A percentile compares a stretch with the other conserved stretches of the same genome.
These are phyloP conservation scores for Colletotrichum musicola DNA, from an alignment of 2,329 filamentous ascomycete species.

Conservation along the genomic window DNA sequence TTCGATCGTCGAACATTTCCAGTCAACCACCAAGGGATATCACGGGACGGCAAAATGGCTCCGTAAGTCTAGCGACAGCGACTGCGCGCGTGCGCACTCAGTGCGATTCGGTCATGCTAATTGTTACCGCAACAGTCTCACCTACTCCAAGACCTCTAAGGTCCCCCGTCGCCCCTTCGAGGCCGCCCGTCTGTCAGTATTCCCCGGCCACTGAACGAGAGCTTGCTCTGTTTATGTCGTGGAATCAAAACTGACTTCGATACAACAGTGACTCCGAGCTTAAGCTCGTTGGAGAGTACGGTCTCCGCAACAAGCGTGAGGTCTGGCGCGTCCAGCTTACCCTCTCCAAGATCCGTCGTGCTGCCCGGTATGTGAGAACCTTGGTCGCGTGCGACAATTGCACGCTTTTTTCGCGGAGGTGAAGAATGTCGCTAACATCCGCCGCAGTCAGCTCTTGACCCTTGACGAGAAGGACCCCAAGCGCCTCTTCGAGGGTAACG, in stretches of 20 bases:
- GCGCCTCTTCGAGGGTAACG: slow-evolving; percentile 99
- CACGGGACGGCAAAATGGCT: slow-evolving; percentile 56
- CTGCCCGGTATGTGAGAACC: slow-evolving; percentile 82
- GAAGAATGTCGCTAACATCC: slow-evolving; percentile 42
- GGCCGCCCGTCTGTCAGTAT: slow-evolving; percentile 99
- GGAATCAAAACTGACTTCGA: slow-evolving; percentile 74
- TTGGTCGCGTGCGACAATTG: background rate
- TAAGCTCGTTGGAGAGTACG: slow-evolving; percentile 99
- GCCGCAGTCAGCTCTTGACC: slow-evolving; percentile 93
- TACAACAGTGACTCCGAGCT: slow-evolving; percentile 92
- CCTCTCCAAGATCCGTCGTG: slow-evolving; percentile 99
- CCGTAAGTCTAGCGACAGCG: slow-evolving; percentile 49
- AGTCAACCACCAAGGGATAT: slow-evolving; percentile 43
- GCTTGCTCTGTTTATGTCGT: slow-evolving; percentile 98
- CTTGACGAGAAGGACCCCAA: slow-evolving; percentile 99
- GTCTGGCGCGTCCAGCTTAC: slow-evolving; percentile 99
- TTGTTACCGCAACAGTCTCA: slow-evolving; percentile 58
- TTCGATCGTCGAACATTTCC: slow-evolving; percentile 27
- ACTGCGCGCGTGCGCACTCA: background rate
- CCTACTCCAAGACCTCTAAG: slow-evolving; percentile 99
- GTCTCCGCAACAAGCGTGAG: slow-evolving; percentile 99
- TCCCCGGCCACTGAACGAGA: slow-evolving; percentile 96
- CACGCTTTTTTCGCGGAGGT: background rate
- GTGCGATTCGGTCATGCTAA: slow-evolving; percentile 36
- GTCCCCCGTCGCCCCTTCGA: slow-evolving; percentile 98